These are phyloP conservation scores for Yamadazyma taylorii DNA, from an alignment of 1,139 yeast genomes.

Conservation along the genomic window DNA sequence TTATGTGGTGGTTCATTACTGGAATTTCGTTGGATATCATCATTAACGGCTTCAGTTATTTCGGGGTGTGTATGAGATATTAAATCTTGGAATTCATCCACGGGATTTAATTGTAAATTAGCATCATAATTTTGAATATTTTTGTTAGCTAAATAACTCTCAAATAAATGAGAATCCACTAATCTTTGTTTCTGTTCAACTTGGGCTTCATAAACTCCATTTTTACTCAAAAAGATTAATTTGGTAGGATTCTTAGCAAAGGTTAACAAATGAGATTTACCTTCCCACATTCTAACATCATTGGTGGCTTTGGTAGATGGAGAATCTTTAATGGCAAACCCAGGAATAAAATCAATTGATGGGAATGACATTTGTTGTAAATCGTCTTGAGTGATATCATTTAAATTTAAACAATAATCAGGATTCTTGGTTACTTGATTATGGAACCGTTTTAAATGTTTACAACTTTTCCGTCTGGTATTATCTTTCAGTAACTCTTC, in stretches of 20 bases:
- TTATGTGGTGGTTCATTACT: too few relatives aligned
- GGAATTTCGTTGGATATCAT: too few relatives aligned
- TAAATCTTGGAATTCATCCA: constrained; percentile 20
- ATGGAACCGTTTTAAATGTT: constrained; percentile 23
- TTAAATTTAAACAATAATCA: constrained; percentile 24
- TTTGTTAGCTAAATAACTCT: constrained; percentile 20
- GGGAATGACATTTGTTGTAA: constrained; percentile 24
- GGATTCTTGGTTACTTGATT: constrained; percentile 20
- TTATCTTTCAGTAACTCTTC: constrained; percentile 17
- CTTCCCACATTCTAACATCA: constrained; percentile 29
- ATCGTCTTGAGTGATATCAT: constrained; percentile 26
- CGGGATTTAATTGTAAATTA: constrained; percentile 21
- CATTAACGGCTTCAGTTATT: too few relatives aligned
- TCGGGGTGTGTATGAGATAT: too few relatives aligned
- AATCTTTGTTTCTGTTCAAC: constrained; percentile 18
- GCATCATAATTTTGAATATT: constrained; percentile 18
- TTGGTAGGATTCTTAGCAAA: constrained; percentile 44
- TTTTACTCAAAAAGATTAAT: constrained; percentile 38
- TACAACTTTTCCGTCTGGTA: constrained; percentile 18
- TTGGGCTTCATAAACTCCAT: constrained; percentile 36
- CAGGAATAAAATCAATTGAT: constrained; percentile 24
- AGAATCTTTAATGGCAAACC: constrained; percentile 23
- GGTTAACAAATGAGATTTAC: constrained; percentile 45
- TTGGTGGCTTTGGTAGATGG: constrained; percentile 27
- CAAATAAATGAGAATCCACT: constrained; percentile 26